phyloP scores from a whole-genome alignment of 169 alveolate species.

The Plasmodium knowlesi region DNA sequence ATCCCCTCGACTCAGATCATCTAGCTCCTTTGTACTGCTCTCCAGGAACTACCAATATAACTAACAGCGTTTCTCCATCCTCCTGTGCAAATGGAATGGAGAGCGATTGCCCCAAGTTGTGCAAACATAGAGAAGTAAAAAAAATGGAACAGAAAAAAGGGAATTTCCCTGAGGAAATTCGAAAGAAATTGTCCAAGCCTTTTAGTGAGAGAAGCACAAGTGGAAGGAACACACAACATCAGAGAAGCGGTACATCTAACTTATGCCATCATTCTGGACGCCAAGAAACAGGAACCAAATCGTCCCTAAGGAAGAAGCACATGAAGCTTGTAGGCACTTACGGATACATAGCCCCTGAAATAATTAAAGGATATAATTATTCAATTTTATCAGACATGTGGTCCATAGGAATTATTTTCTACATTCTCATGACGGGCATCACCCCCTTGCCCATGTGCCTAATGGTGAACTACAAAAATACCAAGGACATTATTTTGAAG shows the following conservation, averaged over 20 bases:
- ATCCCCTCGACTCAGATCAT: conserved; percentile 67
- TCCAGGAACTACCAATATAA: background rate
- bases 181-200: background rate
- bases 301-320: background rate
- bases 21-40: background rate
- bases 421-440: conserved; percentile 92
- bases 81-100: background rate
- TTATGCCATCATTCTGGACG: background rate
- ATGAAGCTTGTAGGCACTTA: conserved; percentile 89
- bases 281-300: background rate
- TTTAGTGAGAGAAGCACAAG: background rate
- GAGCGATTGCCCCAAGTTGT: background rate
- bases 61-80: background rate
- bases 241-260: background rate
- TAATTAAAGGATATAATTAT: conserved; percentile 87
- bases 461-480: conserved; percentile 88
- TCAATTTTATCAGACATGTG: conserved; percentile 91
- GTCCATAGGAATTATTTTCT: conserved; percentile 92
- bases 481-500: conserved; percentile 85
- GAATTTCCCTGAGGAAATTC: background rate
- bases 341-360: conserved; percentile 91
- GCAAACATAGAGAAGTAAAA: background rate
- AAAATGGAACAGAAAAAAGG: background rate
- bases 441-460: conserved; percentile 93
- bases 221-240: background rate